Base-by-base conservation (phyloP, 164 flowering plant genomes). In the Umbilicus rupestris region DNA sequence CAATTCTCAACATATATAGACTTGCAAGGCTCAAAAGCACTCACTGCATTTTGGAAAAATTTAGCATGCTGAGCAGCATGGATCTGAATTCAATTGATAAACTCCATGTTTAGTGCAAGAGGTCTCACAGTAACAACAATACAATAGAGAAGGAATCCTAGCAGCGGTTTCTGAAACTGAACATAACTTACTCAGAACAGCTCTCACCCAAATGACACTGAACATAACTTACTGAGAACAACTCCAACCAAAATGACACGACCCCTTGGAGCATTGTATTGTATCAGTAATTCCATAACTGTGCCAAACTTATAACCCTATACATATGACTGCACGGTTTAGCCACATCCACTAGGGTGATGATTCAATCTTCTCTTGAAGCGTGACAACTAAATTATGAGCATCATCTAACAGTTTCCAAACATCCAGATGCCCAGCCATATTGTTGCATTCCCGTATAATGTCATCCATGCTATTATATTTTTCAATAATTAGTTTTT, bases 381-480 rank as follows among this genome's bases (percentile, higher is more conserved):
- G 87, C 41, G 77, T 81, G 30, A 86, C 84, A 63, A 92, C 92
- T 87, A 93, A 76, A 68, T 83, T 78, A 69, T 93, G 97, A 4
- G 97, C 98, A 78, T 90, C 97, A 65, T 90, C 96, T 0, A 93
- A 72, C 50, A 93, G 96, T 77, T 86, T 93, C 98, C 98, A 90
- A 7, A 93, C 90, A 75, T 92, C 92, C 30, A 92, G 82, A 19
- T 92, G 87, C 65, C 98, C 98, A 39, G 96, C 78, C 96, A 92
- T 90, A 77, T 83, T 77, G 68, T 92, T 88, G 71, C 98, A 92
- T 74, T 92, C 98, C 76, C 86, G 84, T 24, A 92, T 33, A 12
- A 92, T 90, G 78, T 92, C 98, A 71, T 92, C 98, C 98, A 90
- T 90, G 80, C 90, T 85, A 65, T 80, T 83, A 65, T 90, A 88